Evolutionary conservation across 371 early-diverging fungal genomes (phyloP), one percentile per base, ranked within the genome.

Genomic region (Rhizopus sp.): DNA sequence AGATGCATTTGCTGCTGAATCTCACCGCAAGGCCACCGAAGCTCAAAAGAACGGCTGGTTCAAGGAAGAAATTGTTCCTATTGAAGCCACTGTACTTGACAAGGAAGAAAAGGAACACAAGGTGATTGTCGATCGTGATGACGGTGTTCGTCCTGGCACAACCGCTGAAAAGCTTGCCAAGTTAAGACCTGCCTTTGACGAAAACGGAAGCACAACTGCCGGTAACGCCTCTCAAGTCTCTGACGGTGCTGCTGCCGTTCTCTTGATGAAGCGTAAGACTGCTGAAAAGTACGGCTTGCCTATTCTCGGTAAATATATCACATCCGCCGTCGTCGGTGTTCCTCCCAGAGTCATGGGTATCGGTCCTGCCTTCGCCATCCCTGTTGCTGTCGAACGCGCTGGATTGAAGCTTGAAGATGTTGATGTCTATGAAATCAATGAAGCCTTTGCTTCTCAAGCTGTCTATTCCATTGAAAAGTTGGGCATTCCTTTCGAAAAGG

Each of bases 201-300:
- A 86, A 41, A 72, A 86, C 51, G 98, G 97, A 47, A 63, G 85
- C 52, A 94, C 98, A 60, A 98, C 99, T 35, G 98, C 99, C 42
- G 99, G 97, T 59, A 98, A 95, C 72, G 90, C 98, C 48, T 98
- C 98, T 60, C 99, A 99, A 82, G 96, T 98, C 38, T 93, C 96
- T 16, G 99, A 99, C 75, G 99, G 98, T 71, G 98, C 98, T 42
- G 98, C 97, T 37, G 97, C 95, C 16, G 97, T 98, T 38, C 77
- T 99, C 52, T 74, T 99, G 74, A 93, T 93, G 92, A 92, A 90
- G 81, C 90, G 99, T 63, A 88, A 85, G 77, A 91, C 85, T 32
- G 99, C 99, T 16, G 78, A 89, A 67, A 90, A 90, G 83, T 83
- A 94, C 30, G 88, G 91, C 12, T 81, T 97, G 53, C 88, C 92